Conservation (phyloP, 2,329 filamentous ascomycete genomes). For the Penicillium concentricum region DNA sequence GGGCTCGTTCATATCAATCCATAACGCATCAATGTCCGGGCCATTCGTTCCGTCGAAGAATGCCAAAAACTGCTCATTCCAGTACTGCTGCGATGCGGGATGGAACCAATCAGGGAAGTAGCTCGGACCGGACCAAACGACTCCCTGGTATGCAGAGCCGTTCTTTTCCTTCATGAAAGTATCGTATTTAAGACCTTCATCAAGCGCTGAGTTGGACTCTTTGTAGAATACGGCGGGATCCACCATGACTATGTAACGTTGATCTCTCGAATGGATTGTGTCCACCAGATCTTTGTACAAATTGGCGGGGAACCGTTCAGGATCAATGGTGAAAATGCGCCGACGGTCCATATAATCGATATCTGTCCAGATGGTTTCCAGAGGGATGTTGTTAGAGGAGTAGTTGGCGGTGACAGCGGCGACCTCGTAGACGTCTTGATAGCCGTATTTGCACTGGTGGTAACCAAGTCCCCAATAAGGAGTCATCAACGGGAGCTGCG, state of each 20-base stretch:
- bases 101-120: conserved; percentile 77
- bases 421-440: conserved; percentile 49
- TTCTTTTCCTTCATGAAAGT: conserved; percentile 7
- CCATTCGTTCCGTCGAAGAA: conserved; percentile 66
- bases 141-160: conserved; percentile 43
- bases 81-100: conserved; percentile 62
- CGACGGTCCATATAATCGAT: conserved; percentile 42
- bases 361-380: conserved; percentile 46
- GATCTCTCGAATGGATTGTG: conserved; percentile 64
- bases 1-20: conserved; percentile 69
- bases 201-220: conserved; percentile 7
- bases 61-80: conserved; percentile 63
- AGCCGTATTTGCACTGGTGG: conserved; percentile 64
- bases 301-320: conserved; percentile 33
- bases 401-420: conserved; percentile 44
- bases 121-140: conserved; percentile 75
- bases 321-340: conserved; percentile 41
- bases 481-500: conserved; percentile 52
- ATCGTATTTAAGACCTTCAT: conserved; percentile 10
- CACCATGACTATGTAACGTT: conserved; percentile 74
- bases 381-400: conserved; percentile 37
- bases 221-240: conserved; percentile 51
- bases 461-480: conserved; percentile 59
- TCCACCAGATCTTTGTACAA: conserved; percentile 56
- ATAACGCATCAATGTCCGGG: conserved; percentile 72